Conservation (phyloP, 257 asterid genomes). For the Ballota nigra region DNA sequence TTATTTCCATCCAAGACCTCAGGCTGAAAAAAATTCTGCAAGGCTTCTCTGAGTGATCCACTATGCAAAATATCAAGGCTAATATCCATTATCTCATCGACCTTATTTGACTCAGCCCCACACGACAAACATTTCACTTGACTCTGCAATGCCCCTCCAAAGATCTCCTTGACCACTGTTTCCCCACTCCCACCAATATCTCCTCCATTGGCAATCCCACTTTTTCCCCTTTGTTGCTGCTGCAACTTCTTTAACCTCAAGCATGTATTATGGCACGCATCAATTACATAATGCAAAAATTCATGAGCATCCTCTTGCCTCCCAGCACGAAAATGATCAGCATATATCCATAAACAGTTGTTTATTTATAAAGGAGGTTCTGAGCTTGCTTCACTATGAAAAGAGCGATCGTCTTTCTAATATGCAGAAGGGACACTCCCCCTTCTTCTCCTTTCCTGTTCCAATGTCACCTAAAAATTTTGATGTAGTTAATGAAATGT, state of each 20-base stretch:
- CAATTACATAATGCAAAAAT: slow-evolving; percentile 95
- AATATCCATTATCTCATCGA: slow-evolving; percentile 96
- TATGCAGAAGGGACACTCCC: slow-evolving; percentile 95
- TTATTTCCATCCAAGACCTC: slow-evolving; percentile 92
- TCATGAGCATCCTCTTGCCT: slow-evolving; percentile 99
- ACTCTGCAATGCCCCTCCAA: slow-evolving; percentile 94
- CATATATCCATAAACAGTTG: slow-evolving; percentile 69
- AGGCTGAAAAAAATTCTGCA: slow-evolving; percentile 85
- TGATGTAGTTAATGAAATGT: slow-evolving; percentile 13
- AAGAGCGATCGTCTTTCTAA: slow-evolving; percentile 79
- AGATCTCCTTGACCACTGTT: slow-evolving; percentile 83
- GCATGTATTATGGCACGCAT: slow-evolving; percentile 93
- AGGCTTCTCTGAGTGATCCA: slow-evolving; percentile 76
- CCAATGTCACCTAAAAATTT: slow-evolving; percentile 62
- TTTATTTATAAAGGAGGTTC: slow-evolving; percentile 77
- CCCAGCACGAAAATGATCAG: slow-evolving; percentile 80
- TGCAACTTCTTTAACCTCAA: slow-evolving; percentile 85
- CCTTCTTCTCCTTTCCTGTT: slow-evolving; percentile 69
- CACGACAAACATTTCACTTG: slow-evolving; percentile 96
- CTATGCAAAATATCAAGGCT: slow-evolving; percentile 91
- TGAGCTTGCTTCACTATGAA: slow-evolving; percentile 55
- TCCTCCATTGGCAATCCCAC: slow-evolving; percentile 49
- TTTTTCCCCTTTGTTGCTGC: slow-evolving; percentile 52
- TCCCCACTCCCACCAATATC: slow-evolving; percentile 53
- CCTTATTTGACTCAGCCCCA: slow-evolving; percentile 94